A percentile compares a stretch with the other conserved stretches of the same genome.
phyloP scores from a whole-genome alignment of 306 rosid species.

The Quercus rubra region DNA sequence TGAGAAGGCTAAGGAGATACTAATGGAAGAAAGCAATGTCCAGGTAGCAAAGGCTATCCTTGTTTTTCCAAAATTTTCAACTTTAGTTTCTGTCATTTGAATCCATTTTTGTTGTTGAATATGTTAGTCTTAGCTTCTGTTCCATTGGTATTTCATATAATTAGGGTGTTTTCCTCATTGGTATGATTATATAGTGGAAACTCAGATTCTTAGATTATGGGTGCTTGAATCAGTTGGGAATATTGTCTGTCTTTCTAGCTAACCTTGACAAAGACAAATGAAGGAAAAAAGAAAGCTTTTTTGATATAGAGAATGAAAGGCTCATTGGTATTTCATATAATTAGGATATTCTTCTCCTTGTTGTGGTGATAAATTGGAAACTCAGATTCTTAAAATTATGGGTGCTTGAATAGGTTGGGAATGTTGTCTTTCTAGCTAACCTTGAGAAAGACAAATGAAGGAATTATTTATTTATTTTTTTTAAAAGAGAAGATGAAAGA shows the following conservation, averaged over 20 bases:
- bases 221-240: neutral
- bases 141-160: constrained; percentile 3
- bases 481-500: too few relatives aligned
- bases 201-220: neutral
- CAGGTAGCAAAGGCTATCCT: constrained; percentile 61
- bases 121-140: constrained; percentile 6
- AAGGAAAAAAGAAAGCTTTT: too few relatives aligned
- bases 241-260: neutral
- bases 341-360: too few relatives aligned
- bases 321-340: too few relatives aligned
- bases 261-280: neutral
- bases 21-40: constrained; percentile 96
- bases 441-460: too few relatives aligned
- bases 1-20: constrained; percentile 90
- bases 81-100: neutral
- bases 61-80: constrained; percentile 11
- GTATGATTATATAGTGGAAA: too few relatives aligned
- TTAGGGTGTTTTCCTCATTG: neutral
- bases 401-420: too few relatives aligned
- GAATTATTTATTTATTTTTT: too few relatives aligned
- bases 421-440: too few relatives aligned
- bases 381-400: too few relatives aligned
- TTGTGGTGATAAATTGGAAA: too few relatives aligned
- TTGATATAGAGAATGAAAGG: too few relatives aligned
- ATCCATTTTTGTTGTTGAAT: constrained; percentile 12